Conservation (phyloP, 768 basidiomycete species). For the Pisolithus marmoratus region DNA sequence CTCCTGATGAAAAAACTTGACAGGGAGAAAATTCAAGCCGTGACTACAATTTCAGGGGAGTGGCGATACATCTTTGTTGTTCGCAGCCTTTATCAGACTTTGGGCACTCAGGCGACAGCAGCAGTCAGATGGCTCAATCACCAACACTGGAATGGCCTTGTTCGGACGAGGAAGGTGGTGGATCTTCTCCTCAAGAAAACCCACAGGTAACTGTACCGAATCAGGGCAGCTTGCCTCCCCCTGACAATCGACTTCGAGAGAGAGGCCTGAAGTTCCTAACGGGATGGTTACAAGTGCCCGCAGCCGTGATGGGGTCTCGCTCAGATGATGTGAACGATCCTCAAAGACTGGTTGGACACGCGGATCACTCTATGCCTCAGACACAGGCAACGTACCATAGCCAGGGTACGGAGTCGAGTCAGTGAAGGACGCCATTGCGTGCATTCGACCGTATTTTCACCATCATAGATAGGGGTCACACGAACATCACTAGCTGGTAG, state of each 20-base stretch:
- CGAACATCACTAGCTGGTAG: no score
- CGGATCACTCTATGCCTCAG: constrained; percentile 34
- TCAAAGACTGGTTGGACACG: constrained; percentile 18
- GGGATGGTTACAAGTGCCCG: constrained; percentile 19
- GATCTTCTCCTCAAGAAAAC: background rate
- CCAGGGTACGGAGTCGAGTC: constrained; percentile 27
- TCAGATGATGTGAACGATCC: background rate
- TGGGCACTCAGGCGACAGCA: background rate
- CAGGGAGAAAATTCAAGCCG: constrained; percentile 29
- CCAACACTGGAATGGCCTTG: background rate
- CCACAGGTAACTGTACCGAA: background rate
- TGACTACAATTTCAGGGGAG: constrained; percentile 12
- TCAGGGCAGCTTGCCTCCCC: background rate
- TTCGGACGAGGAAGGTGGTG: background rate
- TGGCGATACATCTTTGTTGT: constrained; percentile 5
- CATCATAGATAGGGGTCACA: background rate
- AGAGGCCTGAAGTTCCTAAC: constrained; percentile 13
- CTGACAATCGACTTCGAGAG: background rate
- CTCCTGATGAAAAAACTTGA: constrained; percentile 32
- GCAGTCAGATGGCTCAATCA: background rate
- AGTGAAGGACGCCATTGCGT: constrained; percentile 5
- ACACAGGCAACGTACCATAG: constrained; percentile 54
- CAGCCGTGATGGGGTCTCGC: background rate
- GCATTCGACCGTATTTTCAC: background rate
- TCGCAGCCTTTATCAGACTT: background rate